These are phyloP conservation scores for Cerrena zonata DNA, from an alignment of 1,284 basidiomycete genomes.

Conservation along the genomic window DNA sequence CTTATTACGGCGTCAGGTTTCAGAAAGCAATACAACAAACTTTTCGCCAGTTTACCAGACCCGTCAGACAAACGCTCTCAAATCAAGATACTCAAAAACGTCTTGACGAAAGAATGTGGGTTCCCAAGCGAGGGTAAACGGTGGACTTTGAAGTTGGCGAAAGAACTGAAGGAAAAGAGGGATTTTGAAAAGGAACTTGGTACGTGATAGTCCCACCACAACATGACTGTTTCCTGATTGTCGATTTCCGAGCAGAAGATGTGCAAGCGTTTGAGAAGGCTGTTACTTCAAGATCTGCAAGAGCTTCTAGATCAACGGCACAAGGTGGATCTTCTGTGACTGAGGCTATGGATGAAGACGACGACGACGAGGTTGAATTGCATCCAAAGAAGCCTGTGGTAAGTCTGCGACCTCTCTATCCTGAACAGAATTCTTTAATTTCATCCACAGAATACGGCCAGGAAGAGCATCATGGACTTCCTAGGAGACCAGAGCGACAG, in stretches of 20 bases:
- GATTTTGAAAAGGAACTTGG: conserved; percentile 77
- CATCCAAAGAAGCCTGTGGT: conserved; percentile 37
- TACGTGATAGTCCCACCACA: conserved; percentile 30
- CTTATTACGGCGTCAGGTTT: conserved; percentile 75
- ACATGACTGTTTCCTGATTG: not conserved
- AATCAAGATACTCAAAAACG: conserved; percentile 57
- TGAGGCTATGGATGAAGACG: conserved; percentile 31
- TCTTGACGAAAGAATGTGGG: conserved; percentile 69
- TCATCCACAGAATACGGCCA: conserved; percentile 38
- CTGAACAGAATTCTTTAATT: conserved; percentile 10
- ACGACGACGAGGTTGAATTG: conserved; percentile 22
- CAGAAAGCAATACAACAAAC: conserved; percentile 75
- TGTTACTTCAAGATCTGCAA: conserved; percentile 19
- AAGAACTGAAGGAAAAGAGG: conserved; percentile 59
- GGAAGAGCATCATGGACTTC: conserved; percentile 64
- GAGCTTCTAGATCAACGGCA: conserved; percentile 9
- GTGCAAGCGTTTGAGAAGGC: conserved; percentile 52
- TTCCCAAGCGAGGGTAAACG: conserved; percentile 35
- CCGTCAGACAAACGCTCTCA: conserved; percentile 48
- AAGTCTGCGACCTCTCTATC: conserved; percentile 14
- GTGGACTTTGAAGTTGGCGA: conserved; percentile 76
- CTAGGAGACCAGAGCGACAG: conserved; percentile 53
- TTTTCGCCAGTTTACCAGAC: conserved; percentile 52
- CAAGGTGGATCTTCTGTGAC: conserved; percentile 12
- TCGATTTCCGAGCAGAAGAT: conserved; percentile 43